These are phyloP conservation scores for Aspergillus transmontanensis DNA, from an alignment of 2,329 filamentous ascomycete genomes.

Conservation along the genomic window DNA sequence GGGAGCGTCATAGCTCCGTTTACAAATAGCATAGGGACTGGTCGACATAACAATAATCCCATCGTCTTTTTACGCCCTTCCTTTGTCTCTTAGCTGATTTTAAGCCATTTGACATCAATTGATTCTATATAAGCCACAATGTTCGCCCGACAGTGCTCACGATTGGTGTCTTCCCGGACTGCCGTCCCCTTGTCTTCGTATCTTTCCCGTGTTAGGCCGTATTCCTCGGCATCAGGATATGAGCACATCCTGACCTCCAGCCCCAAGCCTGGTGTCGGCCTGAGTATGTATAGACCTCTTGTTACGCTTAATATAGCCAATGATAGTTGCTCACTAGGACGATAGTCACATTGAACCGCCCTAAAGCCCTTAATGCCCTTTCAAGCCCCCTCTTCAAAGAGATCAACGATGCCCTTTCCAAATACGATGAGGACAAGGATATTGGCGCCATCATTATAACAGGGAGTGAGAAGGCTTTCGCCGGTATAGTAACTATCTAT, in stretches of 20 bases:
- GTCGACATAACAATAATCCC: background rate
- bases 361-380: slow-evolving; percentile 93
- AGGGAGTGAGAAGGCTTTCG: slow-evolving; percentile 86
- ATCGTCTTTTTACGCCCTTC: background rate
- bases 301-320: too few species aligned
- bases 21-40: slow-evolving; percentile 4
- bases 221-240: slow-evolving; percentile 59
- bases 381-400: slow-evolving; percentile 88
- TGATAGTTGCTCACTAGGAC: background rate
- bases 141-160: slow-evolving; percentile 55
- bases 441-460: slow-evolving; percentile 82
- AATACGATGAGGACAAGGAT: slow-evolving; percentile 69
- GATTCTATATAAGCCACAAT: slow-evolving; percentile 26
- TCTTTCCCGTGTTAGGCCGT: slow-evolving; percentile 37
- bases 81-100: background rate
- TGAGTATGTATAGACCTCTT: slow-evolving; percentile 63
- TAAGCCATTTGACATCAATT: background rate
- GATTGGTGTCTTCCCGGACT: slow-evolving; percentile 62
- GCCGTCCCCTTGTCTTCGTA: slow-evolving; percentile 40
- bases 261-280: slow-evolving; percentile 84
- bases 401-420: slow-evolving; percentile 75
- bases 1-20: slow-evolving; percentile 18
- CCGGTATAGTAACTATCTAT: slow-evolving; percentile 46
- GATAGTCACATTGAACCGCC: slow-evolving; percentile 86
- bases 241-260: slow-evolving; percentile 81